A percentile compares a stretch with the other conserved stretches of the same genome.
phyloP scores from a whole-genome alignment of 768 basidiomycete species.

The Daedaleopsis sinensis region DNA sequence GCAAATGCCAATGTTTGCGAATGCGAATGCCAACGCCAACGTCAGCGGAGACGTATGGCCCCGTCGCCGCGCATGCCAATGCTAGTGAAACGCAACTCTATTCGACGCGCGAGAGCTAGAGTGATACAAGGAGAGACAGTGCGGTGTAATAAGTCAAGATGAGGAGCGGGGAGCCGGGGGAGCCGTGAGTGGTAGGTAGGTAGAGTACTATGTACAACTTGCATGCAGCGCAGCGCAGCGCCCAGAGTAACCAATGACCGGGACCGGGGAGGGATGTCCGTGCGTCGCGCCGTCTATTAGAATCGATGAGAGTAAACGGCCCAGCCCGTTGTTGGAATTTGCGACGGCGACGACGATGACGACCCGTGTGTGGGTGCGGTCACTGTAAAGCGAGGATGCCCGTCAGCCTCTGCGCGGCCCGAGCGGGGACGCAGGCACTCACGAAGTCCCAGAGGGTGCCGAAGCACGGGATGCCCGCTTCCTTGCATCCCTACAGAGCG shows the following conservation, averaged over 20 bases:
- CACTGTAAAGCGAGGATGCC: conserved; percentile 7
- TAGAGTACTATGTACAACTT: conserved; percentile 6
- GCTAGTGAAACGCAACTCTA: conserved; percentile 1
- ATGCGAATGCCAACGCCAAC: too few species aligned
- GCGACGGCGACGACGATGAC: background rate
- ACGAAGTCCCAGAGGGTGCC: conserved; percentile 38
- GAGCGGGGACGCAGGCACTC: conserved; percentile 9
- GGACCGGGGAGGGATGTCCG: background rate
- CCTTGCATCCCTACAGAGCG: conserved; percentile 26
- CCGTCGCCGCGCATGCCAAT: too few species aligned
- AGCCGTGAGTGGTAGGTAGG: background rate
- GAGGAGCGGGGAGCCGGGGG: background rate
- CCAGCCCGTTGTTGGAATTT: background rate
- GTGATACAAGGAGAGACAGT: conserved; percentile 3
- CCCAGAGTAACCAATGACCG: background rate
- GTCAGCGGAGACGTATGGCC: too few species aligned
- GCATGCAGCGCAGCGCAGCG: conserved; percentile 7
- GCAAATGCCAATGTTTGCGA: too few species aligned
- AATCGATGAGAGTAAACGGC: background rate
- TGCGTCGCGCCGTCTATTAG: conserved; percentile 20
- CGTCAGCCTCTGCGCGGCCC: background rate
- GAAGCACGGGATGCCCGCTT: conserved; percentile 27
- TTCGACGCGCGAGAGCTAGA: background rate
- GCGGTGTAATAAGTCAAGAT: conserved; percentile 15
- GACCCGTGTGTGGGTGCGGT: background rate